Base-by-base conservation (phyloP, 257 asterid species). In the Fraxinus quadrangulata region DNA sequence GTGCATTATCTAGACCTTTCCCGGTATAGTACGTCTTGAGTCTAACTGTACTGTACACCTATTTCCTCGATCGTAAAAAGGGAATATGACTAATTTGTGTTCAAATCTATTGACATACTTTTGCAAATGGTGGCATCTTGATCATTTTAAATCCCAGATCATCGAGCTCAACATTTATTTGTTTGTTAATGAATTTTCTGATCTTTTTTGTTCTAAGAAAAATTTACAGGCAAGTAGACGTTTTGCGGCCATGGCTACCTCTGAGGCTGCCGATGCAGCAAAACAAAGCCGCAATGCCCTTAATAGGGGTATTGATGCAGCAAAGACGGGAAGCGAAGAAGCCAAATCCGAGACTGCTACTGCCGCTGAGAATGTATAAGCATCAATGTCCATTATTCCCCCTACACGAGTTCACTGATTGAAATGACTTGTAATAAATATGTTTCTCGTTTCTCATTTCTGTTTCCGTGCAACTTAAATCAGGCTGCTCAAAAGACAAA, bases 311-410 rank as follows among this genome's bases (percentile, higher is more conserved):
- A 77, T 80, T 0, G 92, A 90, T 11, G 88, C 92, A 2, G 91
- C 93, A 56, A 86, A 76, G 83, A 82, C 73, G 31, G 83, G 88
- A 26, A 86, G 88, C 75, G 86, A 90, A 31, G 89, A 90, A 73
- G 74, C 82, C 37, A 86, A 85, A 72, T 72, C 84, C n/a, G 86
- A 89, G 78, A 85, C 95, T 4, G 56, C 17, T 10, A 47, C 79
- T 2, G 77, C 84, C 6, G 86, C 84, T 3, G 86, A 86, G 36
- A 85, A 84, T 76, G 97, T 92, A 83, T 7, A 56, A 6, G 67
- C 67, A n/a, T n/a, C 24, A n/a, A 56, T 56, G 8, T 56, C 67
- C 24, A 5, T 56, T 8, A 56, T 56, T 47, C n/a, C 56, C 14
- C 56, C 19, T 47, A 3, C 14, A 47, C 6, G 4, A 47, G 56